Evolutionary conservation across 352 stramenopile genomes (phyloP), one percentile per base, ranked within the genome.

Genomic region (Pythium brassicae): DNA sequence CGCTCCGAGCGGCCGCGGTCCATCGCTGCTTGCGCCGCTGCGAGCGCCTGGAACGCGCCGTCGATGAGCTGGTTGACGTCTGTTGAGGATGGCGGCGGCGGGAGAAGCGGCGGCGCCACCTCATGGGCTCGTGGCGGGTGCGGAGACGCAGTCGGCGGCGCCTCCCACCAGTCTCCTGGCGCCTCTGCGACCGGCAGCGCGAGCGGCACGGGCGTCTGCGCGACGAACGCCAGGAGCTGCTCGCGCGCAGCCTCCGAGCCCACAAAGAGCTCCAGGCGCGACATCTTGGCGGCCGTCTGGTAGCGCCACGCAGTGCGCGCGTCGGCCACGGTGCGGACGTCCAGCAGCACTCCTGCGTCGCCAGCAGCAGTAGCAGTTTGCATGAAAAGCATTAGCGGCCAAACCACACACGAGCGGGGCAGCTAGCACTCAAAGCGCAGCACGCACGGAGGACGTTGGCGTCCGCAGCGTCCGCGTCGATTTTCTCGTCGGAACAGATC

Each of bases 281-380:
- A 59, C 3, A 69, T 66, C 10, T 65, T 68, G 2, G 60, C 70
- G 19, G 74, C 68, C 14, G 72, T 84, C 37, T 82, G 72, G 56
- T 80, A 84, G 40, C 63, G 48, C 51, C 72, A 71, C 11, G 69
- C 58, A 5, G 55, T 58, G 14, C 53, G 67, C 25, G 81, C 63
- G 50, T 82, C 74, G 29, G 62, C 67, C 51, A 84, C 68, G n/a
- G 64, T 27, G 15, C 74, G 61, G 37, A 79, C 69, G 11, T 71
- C 74, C 39, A 83, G 17, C 43, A 68, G 43, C 35, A 83, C 47
- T 32, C 57, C 53, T 61, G 20, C 11, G n/a, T n/a, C n/a, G n/a
- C n/a, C n/a, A n/a, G n/a, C n/a, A n/a, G n/a, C n/a, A n/a, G 29
- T 37, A 37, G 9, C 32, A 57, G 22, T 58, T 46, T 25, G n/a